phyloP scores from a whole-genome alignment of 2,329 filamentous ascomycete species.

The Thielaviopsis musarum region DNA sequence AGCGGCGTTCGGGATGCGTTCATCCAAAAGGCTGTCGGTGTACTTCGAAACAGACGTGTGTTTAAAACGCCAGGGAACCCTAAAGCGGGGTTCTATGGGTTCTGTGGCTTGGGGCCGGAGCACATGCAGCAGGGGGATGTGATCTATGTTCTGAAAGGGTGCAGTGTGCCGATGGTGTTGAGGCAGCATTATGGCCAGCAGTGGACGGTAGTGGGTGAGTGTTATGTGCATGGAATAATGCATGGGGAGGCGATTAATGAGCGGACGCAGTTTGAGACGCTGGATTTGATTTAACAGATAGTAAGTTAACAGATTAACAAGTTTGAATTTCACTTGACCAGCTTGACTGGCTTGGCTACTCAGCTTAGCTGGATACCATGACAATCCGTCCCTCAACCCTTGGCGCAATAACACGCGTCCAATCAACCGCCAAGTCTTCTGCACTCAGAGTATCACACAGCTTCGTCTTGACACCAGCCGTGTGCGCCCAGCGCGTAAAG shows the following conservation, averaged over 20 bases:
- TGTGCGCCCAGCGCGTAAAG: conserved; percentile 54
- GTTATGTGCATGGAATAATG: not conserved
- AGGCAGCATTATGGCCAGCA: not conserved
- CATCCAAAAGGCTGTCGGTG: not conserved
- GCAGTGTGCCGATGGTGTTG: not conserved
- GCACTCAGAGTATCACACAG: conserved; percentile 39
- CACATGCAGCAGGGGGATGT: not conserved
- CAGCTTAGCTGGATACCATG: no score
- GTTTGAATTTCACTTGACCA: no score
- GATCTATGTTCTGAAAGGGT: not conserved
- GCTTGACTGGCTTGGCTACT: no score
- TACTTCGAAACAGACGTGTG: not conserved
- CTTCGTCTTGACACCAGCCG: conserved; percentile 42
- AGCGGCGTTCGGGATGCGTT: not conserved
- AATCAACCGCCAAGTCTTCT: conserved; percentile 46
- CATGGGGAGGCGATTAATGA: not conserved
- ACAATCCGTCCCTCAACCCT: conserved; percentile 59
- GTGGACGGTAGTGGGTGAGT: not conserved
- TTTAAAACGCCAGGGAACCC: not conserved
- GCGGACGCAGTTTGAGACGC: not conserved
- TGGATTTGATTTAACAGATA: not conserved
- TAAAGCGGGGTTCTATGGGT: not conserved
- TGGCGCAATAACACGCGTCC: conserved; percentile 69
- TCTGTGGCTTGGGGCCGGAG: not conserved
- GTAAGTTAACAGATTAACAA: no score